These are phyloP conservation scores for Lipomyces chichibuensis DNA, from an alignment of 805 yeast species.

Conservation along the genomic window DNA sequence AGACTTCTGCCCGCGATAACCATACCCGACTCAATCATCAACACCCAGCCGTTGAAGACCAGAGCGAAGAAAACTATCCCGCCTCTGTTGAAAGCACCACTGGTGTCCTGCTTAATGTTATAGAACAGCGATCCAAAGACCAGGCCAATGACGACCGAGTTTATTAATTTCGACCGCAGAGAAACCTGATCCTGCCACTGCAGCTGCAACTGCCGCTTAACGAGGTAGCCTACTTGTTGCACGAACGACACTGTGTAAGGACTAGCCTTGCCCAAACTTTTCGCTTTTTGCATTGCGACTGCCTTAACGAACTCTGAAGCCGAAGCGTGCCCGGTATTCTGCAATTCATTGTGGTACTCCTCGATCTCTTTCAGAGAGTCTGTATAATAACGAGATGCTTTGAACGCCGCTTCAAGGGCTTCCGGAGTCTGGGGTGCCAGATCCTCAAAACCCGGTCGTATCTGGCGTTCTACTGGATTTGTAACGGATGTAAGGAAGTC, in stretches of 20 bases:
- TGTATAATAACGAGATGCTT: constrained; percentile 49
- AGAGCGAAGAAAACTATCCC: constrained; percentile 58
- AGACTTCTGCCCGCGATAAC: constrained; percentile 60
- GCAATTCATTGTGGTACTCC: constrained; percentile 20
- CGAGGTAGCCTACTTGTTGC: constrained; percentile 23
- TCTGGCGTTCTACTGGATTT: constrained; percentile 54
- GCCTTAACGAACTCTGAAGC: constrained; percentile 22
- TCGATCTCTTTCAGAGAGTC: constrained; percentile 53
- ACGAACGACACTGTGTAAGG: constrained; percentile 36
- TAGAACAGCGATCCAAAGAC: constrained; percentile 58
- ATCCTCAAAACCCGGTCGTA: constrained; percentile 49
- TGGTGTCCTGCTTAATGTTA: constrained; percentile 50
- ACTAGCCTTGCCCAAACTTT: neutral
- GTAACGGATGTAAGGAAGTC: constrained; percentile 62
- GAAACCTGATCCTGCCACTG: constrained; percentile 35
- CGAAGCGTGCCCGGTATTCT: constrained; percentile 26
- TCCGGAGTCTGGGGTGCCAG: constrained; percentile 56
- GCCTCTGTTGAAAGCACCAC: constrained; percentile 58
- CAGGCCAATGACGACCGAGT: constrained; percentile 56
- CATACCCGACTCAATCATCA: constrained; percentile 55
- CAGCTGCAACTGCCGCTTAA: constrained; percentile 27
- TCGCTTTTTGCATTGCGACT: constrained; percentile 16
- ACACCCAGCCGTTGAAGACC: constrained; percentile 62
- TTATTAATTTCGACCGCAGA: constrained; percentile 22
- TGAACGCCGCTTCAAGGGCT: constrained; percentile 55